Base-by-base conservation (phyloP, 2,329 filamentous ascomycete species). In the Aureobasidium pullulans region DNA sequence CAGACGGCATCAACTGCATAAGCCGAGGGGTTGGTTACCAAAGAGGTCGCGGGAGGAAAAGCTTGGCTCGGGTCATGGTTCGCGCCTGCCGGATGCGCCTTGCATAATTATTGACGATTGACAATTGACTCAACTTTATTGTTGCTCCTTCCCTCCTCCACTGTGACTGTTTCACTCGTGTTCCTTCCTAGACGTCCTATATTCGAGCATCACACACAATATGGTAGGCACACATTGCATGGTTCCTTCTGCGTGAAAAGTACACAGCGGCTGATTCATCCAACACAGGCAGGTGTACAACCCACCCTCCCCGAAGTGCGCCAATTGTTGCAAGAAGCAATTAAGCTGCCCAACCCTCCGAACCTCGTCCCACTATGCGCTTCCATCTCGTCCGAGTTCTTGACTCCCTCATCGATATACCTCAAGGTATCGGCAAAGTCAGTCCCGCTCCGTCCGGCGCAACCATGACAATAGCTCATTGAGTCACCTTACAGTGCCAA, bases 321-420 rank as follows among this genome's bases (percentile, higher is more conserved):
- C 64, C 76, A 82, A 58, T 76, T 86, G 48, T 72, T 88, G 64
- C 71, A 77, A 47, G 74, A 77, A 57, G 78, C 79, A 23, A 74
- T 74, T 66, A 72, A 75, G 29, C 77, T 79, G 40, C 70, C 78
- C 58, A 82, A 82, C 65, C 77, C 84, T 60, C 86, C 88, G 3
- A 96, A 94, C 67, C 82, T 95, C 63, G 83, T 96, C 8, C 90
- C 91, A 1, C 73, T 96, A 43, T 91, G 87, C 74, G 86, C 88
- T 29, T 89, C 92, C 64, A 90, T 96, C 67, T 85, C 90, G 6
- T 93, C 93, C 67, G 93, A 96, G 74, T 86, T 97, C 66, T 82
- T 97, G 72, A 99, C 93, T 1, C 94, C 94, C 3, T 93, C 90
- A n/a, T 84, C 89, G 63, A 93, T 95, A 66, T 99, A 97, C 75